A percentile compares a stretch with the other conserved stretches of the same genome.
Evolutionary conservation across 2,329 filamentous ascomycete species (phyloP).

Genomic region (Sporothrix brasiliensis): DNA sequence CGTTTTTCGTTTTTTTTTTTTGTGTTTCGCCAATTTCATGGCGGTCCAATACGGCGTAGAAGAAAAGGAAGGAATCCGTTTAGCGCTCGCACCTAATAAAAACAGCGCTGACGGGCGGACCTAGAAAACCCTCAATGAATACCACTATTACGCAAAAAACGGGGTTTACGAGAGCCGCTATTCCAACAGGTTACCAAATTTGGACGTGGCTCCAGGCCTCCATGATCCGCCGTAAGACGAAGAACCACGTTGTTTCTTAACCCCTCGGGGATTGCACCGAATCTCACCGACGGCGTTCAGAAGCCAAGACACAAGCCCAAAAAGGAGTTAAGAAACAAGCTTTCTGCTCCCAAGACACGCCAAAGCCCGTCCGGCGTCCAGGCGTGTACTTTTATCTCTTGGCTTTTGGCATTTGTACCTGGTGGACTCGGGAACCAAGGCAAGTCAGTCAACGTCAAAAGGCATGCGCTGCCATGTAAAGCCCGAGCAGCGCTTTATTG

Average conservation of each 20-base stretch:
- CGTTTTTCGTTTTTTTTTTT: no score
- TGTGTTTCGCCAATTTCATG: not conserved
- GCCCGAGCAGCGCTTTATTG: no score
- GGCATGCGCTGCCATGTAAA: not conserved
- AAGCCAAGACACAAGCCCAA: not conserved
- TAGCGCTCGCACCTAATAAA: not conserved
- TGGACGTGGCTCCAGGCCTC: no score
- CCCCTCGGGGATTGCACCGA: constrained; percentile 2
- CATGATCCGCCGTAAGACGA: no score
- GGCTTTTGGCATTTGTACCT: not conserved
- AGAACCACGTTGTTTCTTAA: no score
- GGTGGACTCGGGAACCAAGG: no score
- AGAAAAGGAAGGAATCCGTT: not conserved
- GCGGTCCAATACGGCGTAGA: not conserved
- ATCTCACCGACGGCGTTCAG: not conserved
- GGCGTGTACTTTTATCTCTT: not conserved
- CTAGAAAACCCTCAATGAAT: no score
- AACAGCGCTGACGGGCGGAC: not conserved
- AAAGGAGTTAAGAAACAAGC: constrained; percentile 21
- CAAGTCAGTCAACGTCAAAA: not conserved
- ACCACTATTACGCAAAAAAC: no score
- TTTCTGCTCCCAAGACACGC: not conserved
- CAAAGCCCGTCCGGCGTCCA: not conserved
- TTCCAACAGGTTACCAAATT: no score
- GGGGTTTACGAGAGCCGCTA: no score